Conservation (phyloP, 2,329 filamentous ascomycete species). For the Nothopassalora personata region DNA sequence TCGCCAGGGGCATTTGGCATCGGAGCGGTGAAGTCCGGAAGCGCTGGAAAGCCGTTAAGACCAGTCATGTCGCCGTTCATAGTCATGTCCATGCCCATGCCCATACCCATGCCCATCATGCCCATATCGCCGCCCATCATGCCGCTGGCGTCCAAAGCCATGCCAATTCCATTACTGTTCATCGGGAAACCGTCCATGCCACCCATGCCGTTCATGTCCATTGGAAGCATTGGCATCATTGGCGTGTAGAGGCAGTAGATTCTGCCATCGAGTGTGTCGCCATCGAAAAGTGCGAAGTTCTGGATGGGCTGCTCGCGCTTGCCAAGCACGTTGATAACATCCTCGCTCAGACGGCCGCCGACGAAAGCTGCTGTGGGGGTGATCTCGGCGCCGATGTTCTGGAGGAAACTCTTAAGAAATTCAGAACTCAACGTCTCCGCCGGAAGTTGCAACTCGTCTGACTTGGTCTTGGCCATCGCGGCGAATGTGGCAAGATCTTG, state of each 20-base stretch:
- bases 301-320: conserved; percentile 90
- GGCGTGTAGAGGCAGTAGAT: conserved; percentile 62
- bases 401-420: conserved; percentile 76
- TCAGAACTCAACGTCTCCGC: conserved; percentile 45
- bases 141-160: conserved; percentile 5
- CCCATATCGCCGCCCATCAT: not conserved
- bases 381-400: conserved; percentile 78
- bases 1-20: not conserved
- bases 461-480: conserved; percentile 68
- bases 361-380: conserved; percentile 83
- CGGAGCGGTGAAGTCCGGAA: not conserved
- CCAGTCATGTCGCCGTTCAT: not conserved
- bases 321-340: conserved; percentile 93
- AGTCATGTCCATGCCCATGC: conserved; percentile 6
- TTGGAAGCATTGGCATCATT: conserved; percentile 25
- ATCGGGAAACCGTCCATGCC: conserved; percentile 1
- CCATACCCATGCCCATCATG: not conserved
- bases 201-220: conserved; percentile 8
- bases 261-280: conserved; percentile 68
- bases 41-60: not conserved
- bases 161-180: not conserved
- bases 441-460: conserved; percentile 56
- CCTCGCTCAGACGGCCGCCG: conserved; percentile 85
- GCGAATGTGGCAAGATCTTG: conserved; percentile 73
- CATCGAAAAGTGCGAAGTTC: conserved; percentile 89